Base-by-base conservation (phyloP, 148 eudicot species). In the Simmondsia chinensis region DNA sequence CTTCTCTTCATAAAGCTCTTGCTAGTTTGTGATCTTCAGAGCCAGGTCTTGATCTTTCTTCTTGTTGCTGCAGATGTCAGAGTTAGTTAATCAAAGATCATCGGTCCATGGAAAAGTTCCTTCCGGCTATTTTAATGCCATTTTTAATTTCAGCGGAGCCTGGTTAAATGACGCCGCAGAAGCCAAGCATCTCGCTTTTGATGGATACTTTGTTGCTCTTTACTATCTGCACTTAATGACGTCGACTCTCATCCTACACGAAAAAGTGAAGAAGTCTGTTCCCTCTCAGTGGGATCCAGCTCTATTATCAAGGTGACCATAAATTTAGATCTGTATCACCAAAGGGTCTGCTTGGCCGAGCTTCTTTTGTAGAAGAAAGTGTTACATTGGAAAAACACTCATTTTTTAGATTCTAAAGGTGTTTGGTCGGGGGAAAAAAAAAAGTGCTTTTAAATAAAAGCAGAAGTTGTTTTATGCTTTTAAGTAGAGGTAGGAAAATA, bases 241-340 rank as follows among this genome's bases (percentile, higher is more conserved):
- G 13, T 84, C 95, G 57, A 80, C 87, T 9, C 53, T 89, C 28
- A 72, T 80, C 37, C 93, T 89, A 48, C 77, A 56, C 20, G 93
- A 84, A 21, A 69, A 68, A 48, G 97, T 89, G 25, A 89, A 81
- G 67, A 78, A 78, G 34, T 78, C 85, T 63, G 95, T 89, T 61
- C 95, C 97, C 29, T 76, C 88, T 28, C 85, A 70, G 26, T 89
- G 97, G 97, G 74, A 84, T 65, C 97, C 97, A 33, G 93, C 79
- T 11, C 50, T 69, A 34, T 61, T 89, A 19, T 70, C 97, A 36
- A 84, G 95, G 97, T 89, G 69, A 56, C 16, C 35, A n/a, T n/a
- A n/a, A n/a, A n/a, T n/a, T n/a, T n/a, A n/a, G n/a, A n/a, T n/a
- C n/a, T n/a, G n/a, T n/a, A n/a, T n/a, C n/a, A n/a, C n/a, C n/a